Conservation (phyloP, 1,139 yeast species). For the Debaryomyces sp. region DNA sequence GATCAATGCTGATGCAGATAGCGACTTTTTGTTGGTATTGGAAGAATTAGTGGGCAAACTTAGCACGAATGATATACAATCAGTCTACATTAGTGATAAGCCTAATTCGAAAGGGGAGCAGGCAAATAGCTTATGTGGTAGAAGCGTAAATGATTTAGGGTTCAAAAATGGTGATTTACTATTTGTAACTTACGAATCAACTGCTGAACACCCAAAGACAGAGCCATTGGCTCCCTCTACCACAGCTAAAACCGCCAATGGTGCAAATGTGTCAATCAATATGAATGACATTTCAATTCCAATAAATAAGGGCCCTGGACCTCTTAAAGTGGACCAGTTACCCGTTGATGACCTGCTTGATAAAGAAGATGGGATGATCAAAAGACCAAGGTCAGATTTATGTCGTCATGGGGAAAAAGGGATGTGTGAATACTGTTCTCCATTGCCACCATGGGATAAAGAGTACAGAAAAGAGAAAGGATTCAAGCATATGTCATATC, state of each 20-base stretch:
- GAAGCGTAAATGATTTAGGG: slow-evolving; percentile 55
- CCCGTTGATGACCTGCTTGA: slow-evolving; percentile 73
- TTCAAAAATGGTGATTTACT: slow-evolving; percentile 84
- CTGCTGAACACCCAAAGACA: slow-evolving; percentile 10
- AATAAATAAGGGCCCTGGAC: slow-evolving; percentile 14
- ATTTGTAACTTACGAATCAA: slow-evolving; percentile 51
- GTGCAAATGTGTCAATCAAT: slow-evolving; percentile 1
- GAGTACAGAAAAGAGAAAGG: slow-evolving; percentile 72
- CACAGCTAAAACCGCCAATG: neutral
- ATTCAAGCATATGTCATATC: slow-evolving; percentile 88
- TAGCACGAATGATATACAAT: slow-evolving; percentile 30
- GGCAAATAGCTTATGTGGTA: slow-evolving; percentile 45
- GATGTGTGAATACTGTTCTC: slow-evolving; percentile 97
- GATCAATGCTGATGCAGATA: slow-evolving; percentile 50
- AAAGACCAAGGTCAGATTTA: slow-evolving; percentile 60
- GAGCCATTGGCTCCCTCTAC: neutral
- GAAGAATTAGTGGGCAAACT: slow-evolving; percentile 44
- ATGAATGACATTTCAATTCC: slow-evolving; percentile 10
- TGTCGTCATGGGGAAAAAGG: slow-evolving; percentile 93
- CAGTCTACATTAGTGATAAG: slow-evolving; percentile 42
- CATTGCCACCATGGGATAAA: slow-evolving; percentile 93
- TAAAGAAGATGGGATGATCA: slow-evolving; percentile 69
- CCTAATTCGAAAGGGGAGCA: slow-evolving; percentile 55
- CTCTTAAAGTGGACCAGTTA: slow-evolving; percentile 40
- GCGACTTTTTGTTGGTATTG: slow-evolving; percentile 52